Conservation (phyloP, 257 asterid species). For the Craterostigma plantagineum region DNA sequence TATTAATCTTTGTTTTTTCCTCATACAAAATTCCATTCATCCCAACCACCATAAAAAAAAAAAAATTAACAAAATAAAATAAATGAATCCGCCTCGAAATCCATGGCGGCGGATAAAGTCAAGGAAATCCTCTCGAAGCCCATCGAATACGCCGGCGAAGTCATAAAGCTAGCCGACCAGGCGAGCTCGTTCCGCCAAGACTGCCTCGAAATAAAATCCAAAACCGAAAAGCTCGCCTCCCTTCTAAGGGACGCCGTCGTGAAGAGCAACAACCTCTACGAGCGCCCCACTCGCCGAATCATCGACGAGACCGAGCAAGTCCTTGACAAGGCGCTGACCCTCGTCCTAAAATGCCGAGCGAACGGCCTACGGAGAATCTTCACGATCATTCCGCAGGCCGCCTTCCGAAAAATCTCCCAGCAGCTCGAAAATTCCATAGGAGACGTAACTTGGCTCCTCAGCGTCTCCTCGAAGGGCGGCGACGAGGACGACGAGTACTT, state of each 20-base stretch:
- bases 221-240: constrained; percentile 6
- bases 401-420: constrained; percentile 29
- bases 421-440: constrained; percentile 65
- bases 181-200: constrained; percentile 36
- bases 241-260: constrained; percentile 5
- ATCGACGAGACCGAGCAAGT: constrained; percentile 45
- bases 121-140: constrained; percentile 6
- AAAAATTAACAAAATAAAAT: too few relatives aligned
- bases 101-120: not conserved
- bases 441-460: constrained; percentile 68
- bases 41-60: too few relatives aligned
- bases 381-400: constrained; percentile 45
- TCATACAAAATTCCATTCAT: too few relatives aligned
- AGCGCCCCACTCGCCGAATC: constrained; percentile 53
- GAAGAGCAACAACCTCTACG: constrained; percentile 4
- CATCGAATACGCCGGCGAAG: constrained; percentile 51
- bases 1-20: too few relatives aligned
- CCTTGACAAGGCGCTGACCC: constrained; percentile 34
- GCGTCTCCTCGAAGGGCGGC: constrained; percentile 49
- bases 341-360: constrained; percentile 44
- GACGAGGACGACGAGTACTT: constrained; percentile 45
- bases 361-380: constrained; percentile 43
- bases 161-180: constrained; percentile 26
- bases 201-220: constrained; percentile 32
- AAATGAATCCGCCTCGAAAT: too few relatives aligned